Percentiles rank a stretch among this genome's conserved stretches.
Conservation (phyloP, 768 basidiomycete species). For the Calocera cornea region DNA sequence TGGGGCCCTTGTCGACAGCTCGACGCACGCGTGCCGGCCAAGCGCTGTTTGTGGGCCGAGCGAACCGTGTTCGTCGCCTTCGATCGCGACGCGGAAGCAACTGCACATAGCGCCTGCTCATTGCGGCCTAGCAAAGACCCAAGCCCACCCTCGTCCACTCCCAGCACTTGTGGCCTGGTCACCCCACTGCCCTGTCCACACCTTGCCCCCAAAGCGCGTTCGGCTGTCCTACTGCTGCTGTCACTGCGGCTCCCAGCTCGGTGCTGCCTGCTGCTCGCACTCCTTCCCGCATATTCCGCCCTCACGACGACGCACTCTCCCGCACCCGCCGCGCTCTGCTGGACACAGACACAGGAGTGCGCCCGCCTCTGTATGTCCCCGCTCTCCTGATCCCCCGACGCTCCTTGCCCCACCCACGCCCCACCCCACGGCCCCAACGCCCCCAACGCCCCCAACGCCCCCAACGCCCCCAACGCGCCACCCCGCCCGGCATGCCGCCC, state of each 20-base stretch:
- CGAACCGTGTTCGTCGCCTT: background rate
- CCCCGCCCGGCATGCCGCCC: background rate
- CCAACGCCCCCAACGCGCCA: background rate
- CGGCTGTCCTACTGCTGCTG: no score
- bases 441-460: background rate
- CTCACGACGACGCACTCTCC: background rate
- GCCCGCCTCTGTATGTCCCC: background rate
- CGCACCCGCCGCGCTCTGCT: background rate
- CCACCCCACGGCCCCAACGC: no score
- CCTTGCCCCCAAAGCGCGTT: background rate
- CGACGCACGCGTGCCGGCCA: background rate
- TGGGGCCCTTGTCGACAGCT: no score
- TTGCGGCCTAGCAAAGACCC: background rate
- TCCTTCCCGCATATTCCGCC: background rate
- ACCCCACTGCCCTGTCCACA: background rate
- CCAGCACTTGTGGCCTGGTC: no score
- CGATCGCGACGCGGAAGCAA: constrained; percentile 6
- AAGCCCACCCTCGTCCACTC: no score
- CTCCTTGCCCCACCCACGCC: background rate
- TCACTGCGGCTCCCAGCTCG: no score
- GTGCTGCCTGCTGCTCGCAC: no score
- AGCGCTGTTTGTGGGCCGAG: background rate
- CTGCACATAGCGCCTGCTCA: background rate
- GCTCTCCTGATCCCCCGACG: background rate
- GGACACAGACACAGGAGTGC: background rate